Evolutionary conservation across 2,329 filamentous ascomycete species (phyloP), one percentile per base, ranked within the genome.

Genomic region (Lachnellula cervina): DNA sequence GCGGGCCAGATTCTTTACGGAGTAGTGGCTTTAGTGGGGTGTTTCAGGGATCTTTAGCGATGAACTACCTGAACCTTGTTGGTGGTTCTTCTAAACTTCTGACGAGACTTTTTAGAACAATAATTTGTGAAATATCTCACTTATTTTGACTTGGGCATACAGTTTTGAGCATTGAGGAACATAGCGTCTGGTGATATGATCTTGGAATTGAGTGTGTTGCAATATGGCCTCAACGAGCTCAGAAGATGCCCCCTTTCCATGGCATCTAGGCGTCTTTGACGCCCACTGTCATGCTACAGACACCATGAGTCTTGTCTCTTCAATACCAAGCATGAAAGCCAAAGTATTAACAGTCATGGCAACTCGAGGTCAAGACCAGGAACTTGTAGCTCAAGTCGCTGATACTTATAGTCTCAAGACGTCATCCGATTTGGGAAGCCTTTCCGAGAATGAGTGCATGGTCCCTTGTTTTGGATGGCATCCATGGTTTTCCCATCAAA

Each of bases 271-370:
- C 49, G 76, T 90, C 57, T 89, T 80, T 68, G 89, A 94, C 68
- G 88, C 89, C 21, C 89, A 94, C 74, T 93, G 89, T 71, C 89
- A 94, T 69, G 89, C 89, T 4, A 93, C 89, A 28, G 89, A 93
- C 70, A 89, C 84, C 19, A 85, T 90, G 80, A 72, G 77, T 43
- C 82, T 78, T 17, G 71, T 88, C 49, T 62, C 75, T 11, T 71
- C 69, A 13, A 84, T 93, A 42, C 73, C 81, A 11, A 64, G 64
- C 11, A 92, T 93, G 88, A 81, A 80, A 58, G 78, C 87, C 21
- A 77, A 80, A 23, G 76, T 77, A 11, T 72, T 94, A 49, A 87
- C 87, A 2, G 79, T 90, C 58, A 93, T 94, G 89, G 82, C 87
- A 32, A 93, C 89, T 1, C 79, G 89, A 53, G 78, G 78, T 0